Base-by-base conservation (phyloP, 495 filamentous ascomycete species). In the Penicillium angulare region DNA sequence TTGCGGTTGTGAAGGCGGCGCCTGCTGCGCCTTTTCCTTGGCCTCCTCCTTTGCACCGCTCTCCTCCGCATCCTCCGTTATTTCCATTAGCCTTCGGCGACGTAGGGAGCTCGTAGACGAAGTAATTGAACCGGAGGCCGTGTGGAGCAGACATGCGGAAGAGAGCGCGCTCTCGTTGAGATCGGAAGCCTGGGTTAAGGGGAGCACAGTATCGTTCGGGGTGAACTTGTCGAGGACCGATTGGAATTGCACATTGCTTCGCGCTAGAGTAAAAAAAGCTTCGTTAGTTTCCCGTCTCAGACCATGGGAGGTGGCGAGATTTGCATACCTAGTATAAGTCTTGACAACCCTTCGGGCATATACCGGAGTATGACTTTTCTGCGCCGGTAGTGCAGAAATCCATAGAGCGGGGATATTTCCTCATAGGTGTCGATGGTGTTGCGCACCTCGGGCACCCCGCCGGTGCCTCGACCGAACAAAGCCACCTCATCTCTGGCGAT, bases 291-390 rank as follows among this genome's bases (percentile, higher is more conserved):
- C 20, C 3, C 13, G 9, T 34, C 13, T 12, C 7, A 29, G n/a
- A 15, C 17, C 7, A 27, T 10, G n/a, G 44, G 31, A 49, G 27
- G 27, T 13, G 49, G 33, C 49, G 23, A 41, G 39, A 21, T 34
- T 5, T 33, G 56, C 79, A 57, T 69, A 96, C 93, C 93, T 87
- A 93, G 87, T 20, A 98, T 69, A 43, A 98, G 76, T 50, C 93
- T 81, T 44, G 92, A 97, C 42, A 91, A 86, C 27, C 86, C 89
- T 55, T 96, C 88, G 2, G 95, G 95, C 44, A 96, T 75, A 62
- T 91, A 96, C 65, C 92, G 96, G 59, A 98, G 80, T 36, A 98
- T 73, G 45, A 97, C 87, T 71, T 91, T 97, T 59, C 90, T 82
- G 57, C 92, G 84, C 20, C 93, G 81, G 62, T 97, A 97, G 47